Evolutionary conservation across 805 yeast species (phyloP).

Genomic region (Ogataea angusta): DNA sequence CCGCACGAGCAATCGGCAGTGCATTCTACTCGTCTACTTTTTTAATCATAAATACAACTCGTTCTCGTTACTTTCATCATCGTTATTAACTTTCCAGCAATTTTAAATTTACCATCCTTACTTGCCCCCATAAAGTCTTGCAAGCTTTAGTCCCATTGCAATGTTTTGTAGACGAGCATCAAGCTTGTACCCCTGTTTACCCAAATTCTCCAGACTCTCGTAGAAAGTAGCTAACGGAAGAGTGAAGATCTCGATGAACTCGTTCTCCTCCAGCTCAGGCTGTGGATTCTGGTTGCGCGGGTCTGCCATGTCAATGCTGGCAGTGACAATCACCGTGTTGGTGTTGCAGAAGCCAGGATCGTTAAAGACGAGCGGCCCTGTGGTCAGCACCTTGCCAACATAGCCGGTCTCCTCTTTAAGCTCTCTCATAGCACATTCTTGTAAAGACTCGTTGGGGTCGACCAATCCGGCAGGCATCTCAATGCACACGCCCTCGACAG

Average conservation of each 20-base stretch:
- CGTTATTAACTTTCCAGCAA: background rate
- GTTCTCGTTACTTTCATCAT: too few species aligned
- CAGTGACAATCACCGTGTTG: conserved; percentile 73
- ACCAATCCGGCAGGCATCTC: conserved; percentile 96
- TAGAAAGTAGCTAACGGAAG: conserved; percentile 62
- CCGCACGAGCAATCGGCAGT: too few species aligned
- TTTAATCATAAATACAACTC: too few species aligned
- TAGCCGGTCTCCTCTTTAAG: conserved; percentile 92
- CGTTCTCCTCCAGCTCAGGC: conserved; percentile 82
- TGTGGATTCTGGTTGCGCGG: conserved; percentile 65
- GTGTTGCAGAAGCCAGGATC: conserved; percentile 84
- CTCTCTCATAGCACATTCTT: conserved; percentile 82
- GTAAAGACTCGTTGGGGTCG: conserved; percentile 77
- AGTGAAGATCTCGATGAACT: conserved; percentile 85
- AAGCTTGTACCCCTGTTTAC: conserved; percentile 64
- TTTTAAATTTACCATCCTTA: background rate
- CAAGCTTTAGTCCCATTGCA: conserved; percentile 73
- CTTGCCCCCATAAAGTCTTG: conserved; percentile 26
- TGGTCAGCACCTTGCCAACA: conserved; percentile 53
- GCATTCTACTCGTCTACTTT: too few species aligned
- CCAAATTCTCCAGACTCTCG: conserved; percentile 48
- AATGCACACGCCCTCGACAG: conserved; percentile 80
- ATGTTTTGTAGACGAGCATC: conserved; percentile 88
- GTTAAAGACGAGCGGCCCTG: conserved; percentile 36
- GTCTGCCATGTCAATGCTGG: conserved; percentile 67